A percentile compares a stretch with the other conserved stretches of the same genome.
Evolutionary conservation across 495 filamentous ascomycete species (phyloP).

Genomic region (Chaetomidium leptoderma): DNA sequence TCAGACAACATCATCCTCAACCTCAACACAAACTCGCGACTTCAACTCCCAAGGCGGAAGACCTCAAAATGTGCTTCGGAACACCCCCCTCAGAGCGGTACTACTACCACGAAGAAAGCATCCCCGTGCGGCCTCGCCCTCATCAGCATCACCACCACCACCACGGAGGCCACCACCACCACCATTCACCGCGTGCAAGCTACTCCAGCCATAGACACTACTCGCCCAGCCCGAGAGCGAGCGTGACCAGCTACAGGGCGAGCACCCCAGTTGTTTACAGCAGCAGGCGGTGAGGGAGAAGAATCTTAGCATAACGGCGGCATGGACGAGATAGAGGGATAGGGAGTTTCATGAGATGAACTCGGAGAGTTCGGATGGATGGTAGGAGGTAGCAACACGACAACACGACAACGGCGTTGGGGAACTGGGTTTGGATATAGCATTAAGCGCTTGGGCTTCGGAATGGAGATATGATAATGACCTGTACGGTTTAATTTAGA

Average conservation of each 20-base stretch:
- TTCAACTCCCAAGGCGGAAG: not conserved
- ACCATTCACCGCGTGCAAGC: conserved; percentile 7
- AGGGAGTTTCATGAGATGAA: not conserved
- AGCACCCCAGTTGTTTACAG: conserved; percentile 1
- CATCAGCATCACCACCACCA: conserved; percentile 34
- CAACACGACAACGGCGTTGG: no score
- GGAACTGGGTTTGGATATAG: no score
- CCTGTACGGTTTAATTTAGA: no score
- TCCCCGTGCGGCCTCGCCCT: conserved; percentile 35
- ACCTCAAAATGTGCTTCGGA: conserved; percentile 42
- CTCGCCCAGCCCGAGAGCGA: conserved; percentile 31
- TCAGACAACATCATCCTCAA: not conserved
- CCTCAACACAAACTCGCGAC: not conserved
- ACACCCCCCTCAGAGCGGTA: conserved; percentile 36
- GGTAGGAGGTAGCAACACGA: no score
- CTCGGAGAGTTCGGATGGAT: no score
- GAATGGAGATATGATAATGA: no score
- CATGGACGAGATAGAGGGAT: not conserved
- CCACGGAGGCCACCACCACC: conserved; percentile 17
- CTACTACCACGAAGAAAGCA: conserved; percentile 49
- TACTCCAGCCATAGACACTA: not conserved
- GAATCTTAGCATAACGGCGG: no score
- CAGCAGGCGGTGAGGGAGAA: not conserved
- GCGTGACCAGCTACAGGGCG: conserved; percentile 17
- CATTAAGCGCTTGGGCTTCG: no score